These are phyloP conservation scores for Ulota crispa DNA, from an alignment of 225 moss, liverwort and hornwort species.

Conservation along the genomic window DNA sequence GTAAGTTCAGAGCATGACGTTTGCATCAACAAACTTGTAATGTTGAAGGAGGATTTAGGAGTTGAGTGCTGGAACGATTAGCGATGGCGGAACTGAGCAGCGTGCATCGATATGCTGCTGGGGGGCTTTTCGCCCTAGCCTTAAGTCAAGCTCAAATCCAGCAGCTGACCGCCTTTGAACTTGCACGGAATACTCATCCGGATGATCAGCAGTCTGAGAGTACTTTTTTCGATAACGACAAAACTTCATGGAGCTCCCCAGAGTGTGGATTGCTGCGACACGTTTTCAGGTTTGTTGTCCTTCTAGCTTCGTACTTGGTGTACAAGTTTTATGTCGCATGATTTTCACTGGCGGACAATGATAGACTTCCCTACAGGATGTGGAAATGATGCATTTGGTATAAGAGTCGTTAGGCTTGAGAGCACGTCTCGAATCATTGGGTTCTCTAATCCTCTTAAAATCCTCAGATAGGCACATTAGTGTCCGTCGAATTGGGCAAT, in stretches of 20 bases:
- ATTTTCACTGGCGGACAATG: not conserved
- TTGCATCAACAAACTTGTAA: conserved; percentile 18
- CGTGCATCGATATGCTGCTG: conserved; percentile 92
- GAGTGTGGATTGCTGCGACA: conserved; percentile 77
- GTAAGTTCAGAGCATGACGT: conserved; percentile 1
- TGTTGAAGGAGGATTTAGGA: conserved; percentile 31
- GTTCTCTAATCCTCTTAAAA: not conserved
- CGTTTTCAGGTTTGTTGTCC: conserved; percentile 63
- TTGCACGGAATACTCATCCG: conserved; percentile 30
- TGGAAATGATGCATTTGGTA: conserved; percentile 5
- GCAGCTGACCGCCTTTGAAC: conserved; percentile 44
- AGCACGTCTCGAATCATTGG: not conserved
- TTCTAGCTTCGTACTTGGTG: conserved; percentile 3
- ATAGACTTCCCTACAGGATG: not conserved
- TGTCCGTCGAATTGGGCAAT: conserved; percentile 12
- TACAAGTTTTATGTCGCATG: not conserved
- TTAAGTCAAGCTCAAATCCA: conserved; percentile 83
- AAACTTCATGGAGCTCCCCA: conserved; percentile 71
- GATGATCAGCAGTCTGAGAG: conserved; percentile 31
- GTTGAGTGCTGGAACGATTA: conserved; percentile 19
- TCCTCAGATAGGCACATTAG: not conserved
- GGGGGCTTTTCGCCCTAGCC: conserved; percentile 82
- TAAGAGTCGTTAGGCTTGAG: conserved; percentile 2
- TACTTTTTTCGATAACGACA: conserved; percentile 38
- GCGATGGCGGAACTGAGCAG: conserved; percentile 75